Evolutionary conservation across 164 flowering plant genomes (phyloP).

Genomic region (Buxus sempervirens): DNA sequence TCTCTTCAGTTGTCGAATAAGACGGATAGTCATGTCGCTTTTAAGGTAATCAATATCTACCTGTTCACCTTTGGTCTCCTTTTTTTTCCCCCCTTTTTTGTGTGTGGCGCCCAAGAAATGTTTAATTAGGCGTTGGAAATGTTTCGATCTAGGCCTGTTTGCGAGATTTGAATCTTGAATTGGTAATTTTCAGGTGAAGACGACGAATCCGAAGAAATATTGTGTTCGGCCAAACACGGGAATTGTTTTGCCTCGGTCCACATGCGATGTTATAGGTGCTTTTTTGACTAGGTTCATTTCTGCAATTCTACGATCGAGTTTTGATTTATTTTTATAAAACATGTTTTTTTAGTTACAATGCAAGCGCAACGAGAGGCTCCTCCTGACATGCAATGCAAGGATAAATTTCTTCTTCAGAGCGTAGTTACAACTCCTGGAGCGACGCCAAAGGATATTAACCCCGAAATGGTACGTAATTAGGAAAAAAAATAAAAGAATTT

Average conservation of each 20-base stretch:
- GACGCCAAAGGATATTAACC: constrained; percentile 53
- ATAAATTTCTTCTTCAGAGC: constrained; percentile 80
- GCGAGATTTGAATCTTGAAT: not conserved
- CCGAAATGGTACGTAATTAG: constrained; percentile 59
- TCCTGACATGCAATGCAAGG: constrained; percentile 73
- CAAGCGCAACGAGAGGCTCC: constrained; percentile 73
- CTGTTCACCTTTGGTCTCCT: constrained; percentile 21
- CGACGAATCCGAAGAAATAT: constrained; percentile 86
- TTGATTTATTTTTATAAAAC: too few relatives aligned
- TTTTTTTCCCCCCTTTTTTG: not conserved
- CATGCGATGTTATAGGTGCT: constrained; percentile 62
- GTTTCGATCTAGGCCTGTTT: not conserved
- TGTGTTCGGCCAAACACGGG: constrained; percentile 87
- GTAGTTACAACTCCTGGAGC: constrained; percentile 47
- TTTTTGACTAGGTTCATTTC: not conserved
- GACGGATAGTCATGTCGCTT: constrained; percentile 70
- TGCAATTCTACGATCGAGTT: not conserved
- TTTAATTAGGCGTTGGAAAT: not conserved
- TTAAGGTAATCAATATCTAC: constrained; percentile 51
- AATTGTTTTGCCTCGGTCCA: constrained; percentile 54
- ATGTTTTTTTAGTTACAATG: constrained; percentile 54
- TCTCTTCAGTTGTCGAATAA: constrained; percentile 70
- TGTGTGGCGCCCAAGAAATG: not conserved
- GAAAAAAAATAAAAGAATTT: too few relatives aligned
- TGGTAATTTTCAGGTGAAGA: constrained; percentile 53